Evolutionary conservation across 345 rosid genomes (phyloP), one percentile per base, ranked within the genome.

Genomic region (Citrus maxima): DNA sequence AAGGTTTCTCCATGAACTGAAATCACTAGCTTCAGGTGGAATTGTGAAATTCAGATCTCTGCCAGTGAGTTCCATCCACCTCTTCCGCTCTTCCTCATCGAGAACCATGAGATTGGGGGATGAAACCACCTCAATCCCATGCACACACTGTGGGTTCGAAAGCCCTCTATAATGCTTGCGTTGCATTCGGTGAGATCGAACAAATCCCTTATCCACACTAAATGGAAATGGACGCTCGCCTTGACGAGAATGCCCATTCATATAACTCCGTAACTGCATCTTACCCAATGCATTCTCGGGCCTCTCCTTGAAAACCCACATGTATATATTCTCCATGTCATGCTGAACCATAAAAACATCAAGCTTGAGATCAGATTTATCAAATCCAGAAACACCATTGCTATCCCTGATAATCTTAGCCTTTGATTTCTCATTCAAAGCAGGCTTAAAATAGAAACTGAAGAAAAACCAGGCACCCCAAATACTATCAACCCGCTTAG

Each of bases 401-500:
- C 91, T 83, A 72, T 91, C 98, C 65, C 94, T 80, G 7, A 80
- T 80, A 25, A 91, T 80, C 85, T 91, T 94, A 75, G 88, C 87
- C 89, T 96, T 96, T 0, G 99, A 92, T 73, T 91, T 96, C 76
- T 94, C 99, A 78, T 87, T 91, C 73, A 96, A 74, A 13, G 87
- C 92, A 67, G 99, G 99, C 88, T 86, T 94, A 80, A 96, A 96
- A 83, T 94, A 96, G 82, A 93, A 96, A 78, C 89, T 96, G 69
- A 96, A 96, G 87, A 96, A 96, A 77, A 96, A 88, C 99, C 99
- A 96, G 59, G 98, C 99, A 77, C 98, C 98, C 98, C 99, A 94
- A n/a, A 89, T 85, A 54, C 97, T 94, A 77, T 96, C 98, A 10
- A 89, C 85, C 66, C 99, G 87, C 73, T 94, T 94, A 0, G 89